Evolutionary conservation across 495 filamentous ascomycete species (phyloP), one percentile per base, ranked within the genome.

Genomic region (Penicillium robsamsonii): DNA sequence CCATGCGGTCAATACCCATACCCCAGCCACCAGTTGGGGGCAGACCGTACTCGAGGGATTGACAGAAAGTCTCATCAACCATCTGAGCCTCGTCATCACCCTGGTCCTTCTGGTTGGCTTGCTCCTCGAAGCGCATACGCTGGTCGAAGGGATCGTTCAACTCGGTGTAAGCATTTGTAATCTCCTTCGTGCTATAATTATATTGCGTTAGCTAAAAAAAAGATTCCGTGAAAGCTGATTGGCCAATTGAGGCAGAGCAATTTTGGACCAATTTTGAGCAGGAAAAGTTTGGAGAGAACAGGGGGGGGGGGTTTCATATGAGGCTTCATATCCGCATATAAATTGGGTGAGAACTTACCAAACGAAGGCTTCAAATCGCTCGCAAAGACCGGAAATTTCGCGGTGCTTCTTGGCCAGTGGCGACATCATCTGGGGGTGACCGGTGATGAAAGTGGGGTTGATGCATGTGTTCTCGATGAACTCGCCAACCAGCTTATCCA

Each of bases 91-190:
- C 94, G 61, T 97, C 92, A 63, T 98, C 95, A 67, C 95, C 94
- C 75, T 95, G 89, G 38, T 84, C 92, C 78, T 97, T 98, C 81
- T 97, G 92, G 59, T 83, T 78, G 15, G 92, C 93, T 74, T 98
- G 95, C 81, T 98, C 93, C 70, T 96, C 91, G 76, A 98, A 97
- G 35, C 92, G 86, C 54, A 94, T 77, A 48, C 94, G 82, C 74
- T 97, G 94, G 71, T 96, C 91, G 68, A 96, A 93, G 50, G 93
- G 91, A 67, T 96, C 88, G 81, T 98, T 97, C 79, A 97, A 85
- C 81, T 97, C 94, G 13, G 94, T 99, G 78, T 97, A 97, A 3
- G 92, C 91, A 65, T 97, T 96, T 58, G 85, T 86, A 60, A 97
- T 96, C 69, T 96, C 93, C 82, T 93, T 96, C 82, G 30, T 54